Evolutionary conservation across 2,329 filamentous ascomycete genomes (phyloP), one percentile per base, ranked within the genome.

Genomic region (Neurospora sp.): DNA sequence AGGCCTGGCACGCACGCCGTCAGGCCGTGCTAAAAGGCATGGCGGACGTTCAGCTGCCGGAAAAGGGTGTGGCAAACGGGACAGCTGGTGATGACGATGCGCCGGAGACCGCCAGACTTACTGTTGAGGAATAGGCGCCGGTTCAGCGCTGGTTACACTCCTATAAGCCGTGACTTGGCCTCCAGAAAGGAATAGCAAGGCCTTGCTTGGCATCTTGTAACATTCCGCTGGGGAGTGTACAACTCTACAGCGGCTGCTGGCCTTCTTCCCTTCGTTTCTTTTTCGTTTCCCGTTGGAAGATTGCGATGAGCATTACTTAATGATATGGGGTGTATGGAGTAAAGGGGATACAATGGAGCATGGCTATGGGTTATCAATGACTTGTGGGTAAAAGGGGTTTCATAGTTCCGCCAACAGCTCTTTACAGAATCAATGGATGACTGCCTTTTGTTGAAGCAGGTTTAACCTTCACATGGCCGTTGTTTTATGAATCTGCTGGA

Each of bases 1-100:
- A 87, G 40, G 88, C 89, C 77, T 89, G 89, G 81, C 87, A 89
- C 74, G 82, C 85, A 70, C 83, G 88, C 68, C 84, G 87, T 52
- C 81, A 85, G 74, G 83, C 83, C 4, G 85, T 89, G 5, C 80
- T 89, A 28, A 81, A 81, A 1, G 83, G 83, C 10, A 79, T 79
- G 3, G 82, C 81, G 1, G 82, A 85, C 23, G 82, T 85, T 10
- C 78, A 83, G 19, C 78, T 85, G 10, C 66, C 70, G 3, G 68
- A 62, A 15, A 62, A 36, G 4, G 8, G 28, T 36, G 52, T 62
- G 52, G 77, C 68, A 79, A 66, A 66, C 17, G 66, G 66, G 66
- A 28, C 23, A 66, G 66, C 6, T 66, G 66, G 38, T 66, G 66
- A 38, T 19, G 36, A 66, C 33, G 66, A 66, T 62, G 28, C 28